Evolutionary conservation across 164 flowering plant genomes (phyloP).

Genomic region (Nelumbo lutea): DNA sequence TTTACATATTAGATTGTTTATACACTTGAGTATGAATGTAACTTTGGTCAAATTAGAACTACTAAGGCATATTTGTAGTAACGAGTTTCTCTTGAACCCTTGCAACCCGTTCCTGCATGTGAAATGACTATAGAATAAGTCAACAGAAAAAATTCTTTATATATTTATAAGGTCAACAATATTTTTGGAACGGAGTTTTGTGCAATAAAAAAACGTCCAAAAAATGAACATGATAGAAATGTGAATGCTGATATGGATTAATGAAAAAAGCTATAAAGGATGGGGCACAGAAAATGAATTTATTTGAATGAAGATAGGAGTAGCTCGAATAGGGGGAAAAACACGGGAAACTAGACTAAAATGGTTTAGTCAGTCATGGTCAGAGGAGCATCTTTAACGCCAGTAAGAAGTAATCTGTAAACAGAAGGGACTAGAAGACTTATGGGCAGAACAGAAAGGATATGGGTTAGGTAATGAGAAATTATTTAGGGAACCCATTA

Average conservation of each 20-base stretch:
- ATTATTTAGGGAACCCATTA: no score
- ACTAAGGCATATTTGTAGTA: constrained; percentile 22
- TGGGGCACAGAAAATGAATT: no score
- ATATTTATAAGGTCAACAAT: not conserved
- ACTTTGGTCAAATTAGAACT: not conserved
- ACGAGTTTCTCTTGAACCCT: constrained; percentile 42
- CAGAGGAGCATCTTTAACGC: no score
- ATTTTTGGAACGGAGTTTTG: not conserved
- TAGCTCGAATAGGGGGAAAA: not conserved
- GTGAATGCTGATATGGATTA: not conserved
- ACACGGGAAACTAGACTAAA: no score
- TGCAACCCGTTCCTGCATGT: constrained; percentile 37
- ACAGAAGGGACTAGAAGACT: no score
- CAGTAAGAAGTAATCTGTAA: no score
- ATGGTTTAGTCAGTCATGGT: no score
- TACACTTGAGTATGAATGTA: not conserved
- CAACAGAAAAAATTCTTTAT: not conserved
- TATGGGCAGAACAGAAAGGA: no score
- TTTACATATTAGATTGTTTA: not conserved
- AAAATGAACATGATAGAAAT: not conserved
- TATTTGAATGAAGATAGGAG: not conserved
- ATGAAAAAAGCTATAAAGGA: no score
- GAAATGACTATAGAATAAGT: not conserved
- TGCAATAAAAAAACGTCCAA: not conserved
- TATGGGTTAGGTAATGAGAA: no score